Evolutionary conservation across 345 rosid genomes (phyloP).

Genomic region (Lagerstroemia speciosa): DNA sequence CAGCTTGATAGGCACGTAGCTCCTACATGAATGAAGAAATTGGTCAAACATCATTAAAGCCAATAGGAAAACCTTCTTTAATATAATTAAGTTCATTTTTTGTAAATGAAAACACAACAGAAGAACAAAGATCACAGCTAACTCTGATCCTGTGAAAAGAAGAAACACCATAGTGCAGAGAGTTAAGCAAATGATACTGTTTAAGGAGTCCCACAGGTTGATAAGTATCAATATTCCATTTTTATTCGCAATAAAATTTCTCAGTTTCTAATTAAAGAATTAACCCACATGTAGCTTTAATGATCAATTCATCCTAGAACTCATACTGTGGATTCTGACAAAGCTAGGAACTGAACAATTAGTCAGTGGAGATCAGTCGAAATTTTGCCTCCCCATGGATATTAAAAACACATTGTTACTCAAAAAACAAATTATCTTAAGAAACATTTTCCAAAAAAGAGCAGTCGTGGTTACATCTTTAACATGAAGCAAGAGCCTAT

Average conservation of each 20-base stretch:
- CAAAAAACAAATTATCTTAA: neutral
- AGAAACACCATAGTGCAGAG: neutral
- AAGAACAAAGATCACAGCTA: neutral
- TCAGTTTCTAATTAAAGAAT: neutral
- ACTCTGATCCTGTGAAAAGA: neutral
- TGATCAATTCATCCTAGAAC: neutral
- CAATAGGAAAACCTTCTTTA: neutral
- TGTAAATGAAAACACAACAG: neutral
- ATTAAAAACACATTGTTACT: neutral
- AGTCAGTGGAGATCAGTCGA: neutral
- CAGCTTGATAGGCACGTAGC: constrained; percentile 98
- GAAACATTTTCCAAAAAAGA: neutral
- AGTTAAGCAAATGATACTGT: neutral
- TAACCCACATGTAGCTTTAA: neutral
- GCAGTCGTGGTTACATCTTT: neutral
- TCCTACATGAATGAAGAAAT: constrained; percentile 43
- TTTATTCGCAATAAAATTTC: neutral
- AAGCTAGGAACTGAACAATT: neutral
- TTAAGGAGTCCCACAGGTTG: neutral
- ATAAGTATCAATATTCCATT: neutral
- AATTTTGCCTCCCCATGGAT: too few relatives aligned
- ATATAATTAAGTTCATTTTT: neutral
- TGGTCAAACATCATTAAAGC: neutral
- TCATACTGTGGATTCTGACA: neutral
- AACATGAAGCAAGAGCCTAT: neutral